Evolutionary conservation across 306 rosid genomes (phyloP), one percentile per base, ranked within the genome.

Genomic region (Begonia masoniana): DNA sequence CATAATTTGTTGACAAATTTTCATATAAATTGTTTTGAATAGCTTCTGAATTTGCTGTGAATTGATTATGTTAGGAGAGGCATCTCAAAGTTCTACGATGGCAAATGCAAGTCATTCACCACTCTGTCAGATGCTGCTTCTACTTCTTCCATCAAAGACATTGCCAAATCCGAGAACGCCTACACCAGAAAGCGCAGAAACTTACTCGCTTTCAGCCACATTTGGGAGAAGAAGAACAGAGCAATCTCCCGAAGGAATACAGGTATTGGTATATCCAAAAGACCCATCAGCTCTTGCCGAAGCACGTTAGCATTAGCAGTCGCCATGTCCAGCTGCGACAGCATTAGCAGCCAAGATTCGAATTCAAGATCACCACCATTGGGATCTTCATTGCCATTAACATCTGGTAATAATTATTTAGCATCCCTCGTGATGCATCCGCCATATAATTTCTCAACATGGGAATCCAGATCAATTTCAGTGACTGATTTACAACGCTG

Each of bases 31-130:
- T 31, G 39, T 1, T 31, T 31, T 31, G 39, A 31, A 7, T 31
- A 31, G 39, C 39, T 31, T 31, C 39, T 4, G 49, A 45, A 0
- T 10, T 45, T 11, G 49, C 13, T 45, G 14, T 45, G 47, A 13
- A 49, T 70, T 63, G 63, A 31, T 31, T 5, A 31, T 31, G 7
- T 31, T 85, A 89, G 97, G 85, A 82, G 73, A 74, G 91, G 97
- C 61, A 89, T 89, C 54, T 89, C 97, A 41, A 78, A 46, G 63
- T 89, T 89, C 54, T 89, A 85, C 13, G 78, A 65, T n/a, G 97
- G 97, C 36, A 89, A 82, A 62, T 89, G 95, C 0, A 91, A 83
- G 81, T 91, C 97, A 19, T 91, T 72, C 84, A 85, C 97, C 43
- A 74, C 82, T 75, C 67, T 91, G 41, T 70, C 74, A 54, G 97